Evolutionary conservation across 768 basidiomycete species (phyloP).

Genomic region (Collybia sordida): DNA sequence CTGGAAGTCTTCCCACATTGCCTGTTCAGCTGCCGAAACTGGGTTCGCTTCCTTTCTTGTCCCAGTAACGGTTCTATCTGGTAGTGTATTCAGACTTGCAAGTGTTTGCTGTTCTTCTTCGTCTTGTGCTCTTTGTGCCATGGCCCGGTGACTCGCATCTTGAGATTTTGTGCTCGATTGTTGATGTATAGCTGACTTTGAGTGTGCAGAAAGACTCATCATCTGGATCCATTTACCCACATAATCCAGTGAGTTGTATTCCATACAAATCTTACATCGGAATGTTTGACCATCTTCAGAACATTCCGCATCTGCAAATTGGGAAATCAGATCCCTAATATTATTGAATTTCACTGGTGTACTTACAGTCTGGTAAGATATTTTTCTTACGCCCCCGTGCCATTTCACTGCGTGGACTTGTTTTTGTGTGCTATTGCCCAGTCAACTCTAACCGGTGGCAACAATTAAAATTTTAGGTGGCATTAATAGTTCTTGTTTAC

Average conservation of each 20-base stretch:
- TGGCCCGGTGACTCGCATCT: neutral
- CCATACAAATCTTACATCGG: conserved; percentile 4
- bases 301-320: conserved; percentile 2
- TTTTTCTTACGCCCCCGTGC: neutral
- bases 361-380: neutral
- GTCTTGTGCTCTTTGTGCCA: neutral
- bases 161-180: neutral
- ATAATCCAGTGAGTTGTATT: neutral
- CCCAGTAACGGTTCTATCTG: neutral
- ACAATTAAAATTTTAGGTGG: too few species aligned
- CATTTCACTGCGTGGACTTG: too few species aligned
- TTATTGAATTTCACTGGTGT: too few species aligned
- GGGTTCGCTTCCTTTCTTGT: neutral
- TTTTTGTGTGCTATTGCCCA: too few species aligned
- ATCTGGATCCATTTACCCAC: conserved; percentile 2
- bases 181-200: neutral
- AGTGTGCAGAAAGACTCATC: neutral
- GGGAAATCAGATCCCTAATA: neutral
- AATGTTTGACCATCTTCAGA: conserved; percentile 3
- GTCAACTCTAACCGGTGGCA: too few species aligned
- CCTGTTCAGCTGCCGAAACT: neutral
- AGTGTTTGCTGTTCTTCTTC: neutral
- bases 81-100: neutral
- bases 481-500: too few species aligned
- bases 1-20: conserved; percentile 5